Percentiles rank a stretch among this genome's conserved stretches.
These are phyloP conservation scores for Cercis canadensis DNA, from an alignment of 306 rosid species.

Conservation along the genomic window DNA sequence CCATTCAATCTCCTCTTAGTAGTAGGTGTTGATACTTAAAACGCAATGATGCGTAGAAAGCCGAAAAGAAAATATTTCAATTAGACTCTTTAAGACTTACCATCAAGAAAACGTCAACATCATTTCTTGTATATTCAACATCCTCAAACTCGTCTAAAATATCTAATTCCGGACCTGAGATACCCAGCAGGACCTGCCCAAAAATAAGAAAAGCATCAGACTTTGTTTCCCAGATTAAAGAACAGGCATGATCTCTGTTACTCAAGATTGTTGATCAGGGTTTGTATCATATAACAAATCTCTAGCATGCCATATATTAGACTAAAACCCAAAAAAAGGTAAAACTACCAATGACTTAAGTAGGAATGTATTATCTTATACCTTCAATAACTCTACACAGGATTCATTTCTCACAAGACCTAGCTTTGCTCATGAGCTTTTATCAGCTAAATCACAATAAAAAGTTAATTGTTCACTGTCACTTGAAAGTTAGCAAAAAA, in stretches of 20 bases:
- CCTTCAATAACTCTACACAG: too few relatives aligned
- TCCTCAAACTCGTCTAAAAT: slow-evolving; percentile 82
- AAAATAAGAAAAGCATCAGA: not conserved
- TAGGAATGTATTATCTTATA: not conserved
- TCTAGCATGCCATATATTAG: too few relatives aligned
- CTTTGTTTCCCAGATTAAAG: slow-evolving; percentile 8
- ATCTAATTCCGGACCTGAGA: slow-evolving; percentile 68
- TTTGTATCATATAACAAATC: slow-evolving; percentile 1
- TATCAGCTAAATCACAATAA: not conserved
- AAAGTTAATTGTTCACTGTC: not conserved
- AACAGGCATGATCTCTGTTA: not conserved
- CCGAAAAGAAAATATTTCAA: too few relatives aligned
- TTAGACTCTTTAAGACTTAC: not conserved
- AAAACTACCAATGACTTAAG: not conserved
- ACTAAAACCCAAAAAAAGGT: slow-evolving; percentile 2
- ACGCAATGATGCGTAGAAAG: too few relatives aligned
- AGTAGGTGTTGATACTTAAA: too few relatives aligned
- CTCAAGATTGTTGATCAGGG: not conserved
- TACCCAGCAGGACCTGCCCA: slow-evolving; percentile 70
- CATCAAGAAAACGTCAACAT: not conserved
- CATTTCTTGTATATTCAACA: slow-evolving; percentile 70
- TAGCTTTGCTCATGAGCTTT: not conserved
- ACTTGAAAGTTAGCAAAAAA: not conserved
- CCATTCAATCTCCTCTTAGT: too few relatives aligned
- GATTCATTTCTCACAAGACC: not conserved